Evolutionary conservation across 371 early-diverging fungal genomes (phyloP).

Genomic region (Rhizopus sp.): DNA sequence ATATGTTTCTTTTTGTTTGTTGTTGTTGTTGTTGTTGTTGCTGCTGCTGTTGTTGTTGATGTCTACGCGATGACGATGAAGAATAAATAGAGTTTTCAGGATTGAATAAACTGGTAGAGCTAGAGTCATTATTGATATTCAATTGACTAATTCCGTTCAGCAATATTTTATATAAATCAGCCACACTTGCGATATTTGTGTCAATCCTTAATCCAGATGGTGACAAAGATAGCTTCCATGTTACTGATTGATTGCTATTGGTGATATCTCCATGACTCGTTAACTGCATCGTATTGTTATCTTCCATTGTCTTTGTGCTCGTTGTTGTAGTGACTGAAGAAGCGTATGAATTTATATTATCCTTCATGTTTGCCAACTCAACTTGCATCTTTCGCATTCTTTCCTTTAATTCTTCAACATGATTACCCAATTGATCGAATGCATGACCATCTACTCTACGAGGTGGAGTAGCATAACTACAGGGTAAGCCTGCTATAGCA

Average conservation of each 20-base stretch:
- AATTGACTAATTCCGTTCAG: conserved; percentile 50
- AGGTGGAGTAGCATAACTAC: conserved; percentile 55
- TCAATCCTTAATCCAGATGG: conserved; percentile 52
- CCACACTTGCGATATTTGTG: conserved; percentile 52
- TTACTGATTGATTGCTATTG: conserved; percentile 32
- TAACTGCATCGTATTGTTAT: conserved; percentile 3
- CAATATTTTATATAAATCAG: conserved; percentile 49
- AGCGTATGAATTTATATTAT: conserved; percentile 41
- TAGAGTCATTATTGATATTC: conserved; percentile 46
- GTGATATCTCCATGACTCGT: conserved; percentile 3
- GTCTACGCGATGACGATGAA: conserved; percentile 2
- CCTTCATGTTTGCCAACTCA: conserved; percentile 54
- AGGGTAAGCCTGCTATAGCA: conserved; percentile 49
- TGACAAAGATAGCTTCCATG: conserved; percentile 52
- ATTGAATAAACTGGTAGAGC: conserved; percentile 36
- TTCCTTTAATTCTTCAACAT: conserved; percentile 52
- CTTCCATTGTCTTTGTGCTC: background rate
- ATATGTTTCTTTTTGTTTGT: conserved; percentile 9
- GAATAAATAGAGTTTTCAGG: conserved; percentile 25
- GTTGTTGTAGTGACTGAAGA: background rate
- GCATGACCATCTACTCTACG: conserved; percentile 61
- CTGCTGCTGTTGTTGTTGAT: conserved; percentile 7
- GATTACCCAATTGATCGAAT: conserved; percentile 54
- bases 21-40: background rate
- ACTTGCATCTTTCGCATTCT: conserved; percentile 52